Percentiles rank a stretch among this genome's conserved stretches.
Conservation (phyloP, 805 yeast species). For the Pichia nakasei region DNA sequence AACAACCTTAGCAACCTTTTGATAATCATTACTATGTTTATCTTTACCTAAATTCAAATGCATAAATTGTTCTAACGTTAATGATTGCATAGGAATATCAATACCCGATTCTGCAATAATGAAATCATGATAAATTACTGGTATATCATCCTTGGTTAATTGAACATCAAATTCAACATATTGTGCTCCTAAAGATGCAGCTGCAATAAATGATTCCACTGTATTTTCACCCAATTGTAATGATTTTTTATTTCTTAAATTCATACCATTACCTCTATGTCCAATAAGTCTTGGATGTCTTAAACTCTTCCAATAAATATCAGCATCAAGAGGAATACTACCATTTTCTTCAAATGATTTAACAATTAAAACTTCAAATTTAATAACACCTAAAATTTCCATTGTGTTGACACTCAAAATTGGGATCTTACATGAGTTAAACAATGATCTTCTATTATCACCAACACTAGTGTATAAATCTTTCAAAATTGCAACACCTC, state of each 20-base stretch:
- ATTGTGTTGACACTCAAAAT: slow-evolving; percentile 63
- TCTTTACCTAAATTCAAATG: slow-evolving; percentile 34
- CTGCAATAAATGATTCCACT: slow-evolving; percentile 89
- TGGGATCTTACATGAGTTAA: slow-evolving; percentile 61
- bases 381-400: slow-evolving; percentile 67
- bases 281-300: slow-evolving; percentile 90
- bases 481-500: slow-evolving; percentile 71
- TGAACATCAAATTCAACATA: slow-evolving; percentile 97
- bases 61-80: slow-evolving; percentile 83
- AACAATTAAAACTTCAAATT: slow-evolving; percentile 66
- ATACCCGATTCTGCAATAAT: slow-evolving; percentile 92
- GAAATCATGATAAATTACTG: slow-evolving; percentile 93
- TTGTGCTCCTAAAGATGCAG: slow-evolving; percentile 92
- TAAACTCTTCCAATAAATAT: slow-evolving; percentile 86
- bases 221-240: slow-evolving; percentile 94
- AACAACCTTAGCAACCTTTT: slow-evolving; percentile 10
- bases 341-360: slow-evolving; percentile 65
- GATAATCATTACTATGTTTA: slow-evolving; percentile 9
- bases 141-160: slow-evolving; percentile 80
- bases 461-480: slow-evolving; percentile 62
- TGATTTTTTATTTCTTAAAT: slow-evolving; percentile 59
- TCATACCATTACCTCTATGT: slow-evolving; percentile 92
- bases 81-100: slow-evolving; percentile 90
- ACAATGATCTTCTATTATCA: slow-evolving; percentile 52
- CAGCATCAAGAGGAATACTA: slow-evolving; percentile 55